These are phyloP conservation scores for Dactylella cylindrospora DNA, from an alignment of 2,329 filamentous ascomycete genomes.

Conservation along the genomic window DNA sequence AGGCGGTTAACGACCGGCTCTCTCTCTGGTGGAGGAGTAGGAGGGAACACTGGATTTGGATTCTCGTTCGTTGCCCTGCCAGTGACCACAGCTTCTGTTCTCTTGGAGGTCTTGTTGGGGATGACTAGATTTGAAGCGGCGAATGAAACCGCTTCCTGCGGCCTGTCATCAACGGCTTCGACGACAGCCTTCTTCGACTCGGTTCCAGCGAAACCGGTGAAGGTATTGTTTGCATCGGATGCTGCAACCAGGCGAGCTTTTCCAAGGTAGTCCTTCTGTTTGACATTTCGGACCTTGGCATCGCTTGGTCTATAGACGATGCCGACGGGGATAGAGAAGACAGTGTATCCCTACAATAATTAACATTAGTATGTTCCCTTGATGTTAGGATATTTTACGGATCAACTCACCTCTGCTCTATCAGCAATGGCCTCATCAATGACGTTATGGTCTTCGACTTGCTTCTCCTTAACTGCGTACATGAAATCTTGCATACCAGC, in stretches of 20 bases:
- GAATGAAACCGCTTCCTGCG: slow-evolving; percentile 81
- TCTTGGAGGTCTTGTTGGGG: slow-evolving; percentile 62
- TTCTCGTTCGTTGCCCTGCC: slow-evolving; percentile 54
- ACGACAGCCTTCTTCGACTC: slow-evolving; percentile 70
- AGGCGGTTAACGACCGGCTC: slow-evolving; percentile 55
- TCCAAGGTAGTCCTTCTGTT: slow-evolving; percentile 95
- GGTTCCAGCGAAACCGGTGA: slow-evolving; percentile 76
- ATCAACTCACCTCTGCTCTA: slow-evolving; percentile 73
- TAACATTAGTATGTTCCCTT: not conserved
- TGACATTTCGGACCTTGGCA: slow-evolving; percentile 96
- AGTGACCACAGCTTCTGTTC: slow-evolving; percentile 13
- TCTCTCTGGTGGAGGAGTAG: slow-evolving; percentile 93
- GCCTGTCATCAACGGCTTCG: slow-evolving; percentile 68
- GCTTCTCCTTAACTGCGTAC: slow-evolving; percentile 92
- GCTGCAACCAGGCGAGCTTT: slow-evolving; percentile 92
- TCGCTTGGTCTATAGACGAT: slow-evolving; percentile 94
- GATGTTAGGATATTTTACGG: slow-evolving; percentile 20
- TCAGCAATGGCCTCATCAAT: slow-evolving; percentile 96
- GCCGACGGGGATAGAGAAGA: slow-evolving; percentile 96
- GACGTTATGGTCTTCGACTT: slow-evolving; percentile 92
- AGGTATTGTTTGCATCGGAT: slow-evolving; percentile 75
- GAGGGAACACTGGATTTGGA: slow-evolving; percentile 72
- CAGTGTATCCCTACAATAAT: slow-evolving; percentile 78
- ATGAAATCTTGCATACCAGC: slow-evolving; percentile 86
- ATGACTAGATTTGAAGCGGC: slow-evolving; percentile 92